Conservation (phyloP, 345 rosid species). For the Passiflora organensis region DNA sequence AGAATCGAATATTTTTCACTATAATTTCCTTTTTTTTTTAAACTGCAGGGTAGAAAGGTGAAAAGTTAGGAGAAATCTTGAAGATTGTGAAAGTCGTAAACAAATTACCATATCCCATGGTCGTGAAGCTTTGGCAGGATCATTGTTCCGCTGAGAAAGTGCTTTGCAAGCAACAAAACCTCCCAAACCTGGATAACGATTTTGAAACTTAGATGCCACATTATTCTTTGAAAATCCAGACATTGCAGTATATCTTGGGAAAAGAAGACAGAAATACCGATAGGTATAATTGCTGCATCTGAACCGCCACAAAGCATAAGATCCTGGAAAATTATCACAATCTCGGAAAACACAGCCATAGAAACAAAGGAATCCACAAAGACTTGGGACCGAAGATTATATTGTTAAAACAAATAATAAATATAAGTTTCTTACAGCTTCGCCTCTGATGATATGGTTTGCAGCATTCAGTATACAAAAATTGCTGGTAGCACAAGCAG, state of each 20-base stretch:
- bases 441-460: conserved; percentile 85
- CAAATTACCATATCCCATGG: conserved; percentile 85
- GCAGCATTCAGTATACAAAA: conserved; percentile 91
- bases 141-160: conserved; percentile 78
- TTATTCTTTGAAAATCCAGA: conserved; percentile 5
- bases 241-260: background rate
- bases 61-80: no score
- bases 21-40: no score
- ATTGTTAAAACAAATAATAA: conserved; percentile 12
- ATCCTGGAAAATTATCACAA: conserved; percentile 46
- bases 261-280: conserved; percentile 44
- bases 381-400: background rate
- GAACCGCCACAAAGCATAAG: conserved; percentile 98
- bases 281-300: conserved; percentile 82
- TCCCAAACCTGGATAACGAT: conserved; percentile 73
- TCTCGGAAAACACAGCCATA: conserved; percentile 7
- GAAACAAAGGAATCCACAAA: background rate
- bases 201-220: conserved; percentile 14
- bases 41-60: no score
- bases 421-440: conserved; percentile 72
- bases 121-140: conserved; percentile 92
- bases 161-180: conserved; percentile 93
- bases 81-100: no score
- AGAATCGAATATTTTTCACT: no score
- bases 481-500: conserved; percentile 97